phyloP scores from a whole-genome alignment of 129 eudicot species.

The Ambrosia artemisiifolia region DNA sequence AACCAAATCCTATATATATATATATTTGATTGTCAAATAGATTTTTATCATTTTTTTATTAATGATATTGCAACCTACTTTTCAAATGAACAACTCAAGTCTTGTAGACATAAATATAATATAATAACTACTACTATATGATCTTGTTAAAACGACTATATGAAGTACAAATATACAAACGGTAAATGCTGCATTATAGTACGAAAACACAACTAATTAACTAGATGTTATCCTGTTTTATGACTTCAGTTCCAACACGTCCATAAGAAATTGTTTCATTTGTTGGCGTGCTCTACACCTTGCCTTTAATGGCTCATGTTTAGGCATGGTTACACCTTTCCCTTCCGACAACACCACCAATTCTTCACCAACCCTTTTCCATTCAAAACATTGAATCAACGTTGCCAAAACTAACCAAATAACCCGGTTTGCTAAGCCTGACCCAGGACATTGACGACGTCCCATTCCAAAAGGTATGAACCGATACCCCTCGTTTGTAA shows the following conservation, averaged over 20 bases:
- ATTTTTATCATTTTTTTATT: no score
- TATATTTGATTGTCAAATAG: no score
- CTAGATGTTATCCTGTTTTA: background rate
- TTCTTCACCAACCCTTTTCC: conserved; percentile 34
- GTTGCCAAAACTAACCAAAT: conserved; percentile 20
- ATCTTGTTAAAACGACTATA: background rate
- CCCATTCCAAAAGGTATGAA: conserved; percentile 38
- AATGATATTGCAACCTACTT: no score
- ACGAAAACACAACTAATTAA: background rate
- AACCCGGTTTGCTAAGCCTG: conserved; percentile 27
- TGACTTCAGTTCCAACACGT: background rate
- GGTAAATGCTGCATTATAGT: background rate
- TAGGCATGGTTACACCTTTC: conserved; percentile 36
- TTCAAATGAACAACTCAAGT: no score
- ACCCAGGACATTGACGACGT: conserved; percentile 33
- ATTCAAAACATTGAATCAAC: conserved; percentile 40
- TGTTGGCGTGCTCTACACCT: conserved; percentile 23
- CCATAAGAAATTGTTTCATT: conserved; percentile 25
- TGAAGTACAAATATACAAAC: background rate
- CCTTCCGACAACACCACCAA: conserved; percentile 29
- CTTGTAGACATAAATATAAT: no score
- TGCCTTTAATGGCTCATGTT: conserved; percentile 40
- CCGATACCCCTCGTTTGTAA: conserved; percentile 15
- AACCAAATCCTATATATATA: no score
- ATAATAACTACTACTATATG: no score